Percentiles rank a stretch among this genome's conserved stretches.
Conservation (phyloP, 495 filamentous ascomycete species). For the Tuber brumale region DNA sequence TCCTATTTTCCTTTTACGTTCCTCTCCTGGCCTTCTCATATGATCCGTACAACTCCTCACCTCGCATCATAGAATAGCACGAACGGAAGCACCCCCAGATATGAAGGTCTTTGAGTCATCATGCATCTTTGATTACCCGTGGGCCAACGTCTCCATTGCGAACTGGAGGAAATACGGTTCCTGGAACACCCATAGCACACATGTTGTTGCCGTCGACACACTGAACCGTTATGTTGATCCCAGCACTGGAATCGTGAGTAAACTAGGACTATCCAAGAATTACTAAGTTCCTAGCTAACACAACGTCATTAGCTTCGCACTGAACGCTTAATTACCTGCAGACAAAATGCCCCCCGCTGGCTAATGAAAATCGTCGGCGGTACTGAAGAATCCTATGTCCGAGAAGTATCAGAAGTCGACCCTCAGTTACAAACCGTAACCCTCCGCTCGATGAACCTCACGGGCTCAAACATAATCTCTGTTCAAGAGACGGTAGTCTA, state of each 20-base stretch:
- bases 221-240: conserved; percentile 74
- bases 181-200: conserved; percentile 92
- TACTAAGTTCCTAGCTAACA: not conserved
- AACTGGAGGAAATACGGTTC: conserved; percentile 99
- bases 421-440: conserved; percentile 73
- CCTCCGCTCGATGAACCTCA: conserved; percentile 88
- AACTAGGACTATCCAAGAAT: not conserved
- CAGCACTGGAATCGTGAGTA: conserved; percentile 70
- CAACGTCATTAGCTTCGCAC: conserved; percentile 61
- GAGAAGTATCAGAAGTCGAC: conserved; percentile 93
- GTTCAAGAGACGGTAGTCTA: conserved; percentile 89
- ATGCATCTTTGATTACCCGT: conserved; percentile 91
- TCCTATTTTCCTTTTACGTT: not conserved
- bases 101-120: conserved; percentile 94
- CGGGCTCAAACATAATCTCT: conserved; percentile 75
- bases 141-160: conserved; percentile 96
- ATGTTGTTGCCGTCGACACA: conserved; percentile 92
- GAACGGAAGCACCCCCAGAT: conserved; percentile 10
- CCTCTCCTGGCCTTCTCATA: not conserved
- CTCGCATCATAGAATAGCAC: not conserved
- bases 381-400: conserved; percentile 71
- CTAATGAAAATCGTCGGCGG: conserved; percentile 69
- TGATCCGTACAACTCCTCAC: not conserved
- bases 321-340: conserved; percentile 92
- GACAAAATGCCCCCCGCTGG: conserved; percentile 84